A percentile compares a stretch with the other conserved stretches of the same genome.
phyloP scores from a whole-genome alignment of 164 flowering plant genomes.

The Sedum album region DNA sequence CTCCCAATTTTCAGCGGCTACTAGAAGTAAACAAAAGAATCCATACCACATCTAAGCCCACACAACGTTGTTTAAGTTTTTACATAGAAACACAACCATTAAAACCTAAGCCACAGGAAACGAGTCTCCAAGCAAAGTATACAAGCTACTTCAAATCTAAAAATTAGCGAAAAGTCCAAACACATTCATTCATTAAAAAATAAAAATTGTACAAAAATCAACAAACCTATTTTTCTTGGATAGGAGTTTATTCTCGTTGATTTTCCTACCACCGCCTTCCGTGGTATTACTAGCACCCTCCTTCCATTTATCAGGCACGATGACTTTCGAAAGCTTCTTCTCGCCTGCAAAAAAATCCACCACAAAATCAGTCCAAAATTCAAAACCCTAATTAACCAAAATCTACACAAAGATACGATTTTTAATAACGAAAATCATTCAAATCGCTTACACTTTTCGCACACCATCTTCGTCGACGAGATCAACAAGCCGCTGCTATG shows the following conservation, averaged over 20 bases:
- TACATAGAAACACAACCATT: too few relatives aligned
- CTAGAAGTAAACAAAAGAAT: too few relatives aligned
- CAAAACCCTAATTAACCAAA: not conserved
- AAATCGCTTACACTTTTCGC: slow-evolving; percentile 66
- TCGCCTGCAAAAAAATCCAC: slow-evolving; percentile 34
- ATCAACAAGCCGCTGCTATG: not conserved
- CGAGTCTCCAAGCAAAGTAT: too few relatives aligned
- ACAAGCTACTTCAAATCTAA: too few relatives aligned
- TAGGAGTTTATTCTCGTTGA: slow-evolving; percentile 97
- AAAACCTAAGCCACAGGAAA: not conserved
- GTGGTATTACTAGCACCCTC: slow-evolving; percentile 94
- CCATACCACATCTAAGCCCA: not conserved
- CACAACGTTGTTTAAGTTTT: not conserved
- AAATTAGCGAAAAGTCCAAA: not conserved
- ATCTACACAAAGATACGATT: not conserved
- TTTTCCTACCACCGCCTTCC: slow-evolving; percentile 93
- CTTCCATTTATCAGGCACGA: slow-evolving; percentile 99
- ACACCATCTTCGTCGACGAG: slow-evolving; percentile 38
- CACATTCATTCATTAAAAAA: not conserved
- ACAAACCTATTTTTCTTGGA: slow-evolving; percentile 82
- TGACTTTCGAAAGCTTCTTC: slow-evolving; percentile 89
- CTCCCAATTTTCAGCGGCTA: too few relatives aligned
- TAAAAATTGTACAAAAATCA: not conserved
- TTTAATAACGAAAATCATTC: not conserved
- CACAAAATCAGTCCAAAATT: slow-evolving; percentile 2